Conservation (phyloP, 768 basidiomycete species). For the Tremella yokohamensis region DNA sequence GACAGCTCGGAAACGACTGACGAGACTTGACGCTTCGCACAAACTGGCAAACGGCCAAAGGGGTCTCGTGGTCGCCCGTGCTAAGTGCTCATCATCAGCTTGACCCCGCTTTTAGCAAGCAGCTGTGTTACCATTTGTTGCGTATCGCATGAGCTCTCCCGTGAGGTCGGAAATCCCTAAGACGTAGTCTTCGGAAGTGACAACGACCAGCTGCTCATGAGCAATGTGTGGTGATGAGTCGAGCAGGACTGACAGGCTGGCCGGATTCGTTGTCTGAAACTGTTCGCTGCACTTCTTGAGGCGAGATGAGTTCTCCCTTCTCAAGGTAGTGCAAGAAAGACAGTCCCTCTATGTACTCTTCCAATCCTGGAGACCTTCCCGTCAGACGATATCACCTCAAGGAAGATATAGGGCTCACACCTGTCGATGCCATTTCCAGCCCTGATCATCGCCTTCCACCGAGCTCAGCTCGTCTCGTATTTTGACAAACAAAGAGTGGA, state of each 20-base stretch:
- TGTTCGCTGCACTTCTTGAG: slow-evolving; percentile 61
- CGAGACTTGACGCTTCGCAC: slow-evolving; percentile 50
- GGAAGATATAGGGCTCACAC: slow-evolving; percentile 37
- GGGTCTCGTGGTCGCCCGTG: slow-evolving; percentile 46
- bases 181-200: slow-evolving; percentile 79
- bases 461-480: slow-evolving; percentile 54
- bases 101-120: no score
- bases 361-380: slow-evolving; percentile 62
- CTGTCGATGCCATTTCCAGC: slow-evolving; percentile 44
- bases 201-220: slow-evolving; percentile 63
- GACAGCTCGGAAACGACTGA: neutral
- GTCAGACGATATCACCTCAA: slow-evolving; percentile 49
- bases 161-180: slow-evolving; percentile 91
- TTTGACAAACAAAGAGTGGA: slow-evolving; percentile 62
- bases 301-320: slow-evolving; percentile 62
- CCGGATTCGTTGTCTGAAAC: slow-evolving; percentile 61
- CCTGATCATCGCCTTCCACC: slow-evolving; percentile 19
- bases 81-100: slow-evolving; percentile 37
- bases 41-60: slow-evolving; percentile 49
- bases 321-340: slow-evolving; percentile 84
- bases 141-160: slow-evolving; percentile 93
- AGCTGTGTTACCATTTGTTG: slow-evolving; percentile 65
- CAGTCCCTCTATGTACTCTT: slow-evolving; percentile 93
- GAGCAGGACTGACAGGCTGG: slow-evolving; percentile 58
- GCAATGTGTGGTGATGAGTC: neutral